A percentile compares a stretch with the other conserved stretches of the same genome.
Evolutionary conservation across 805 yeast genomes (phyloP).

Genomic region (Suhomyces sp.): DNA sequence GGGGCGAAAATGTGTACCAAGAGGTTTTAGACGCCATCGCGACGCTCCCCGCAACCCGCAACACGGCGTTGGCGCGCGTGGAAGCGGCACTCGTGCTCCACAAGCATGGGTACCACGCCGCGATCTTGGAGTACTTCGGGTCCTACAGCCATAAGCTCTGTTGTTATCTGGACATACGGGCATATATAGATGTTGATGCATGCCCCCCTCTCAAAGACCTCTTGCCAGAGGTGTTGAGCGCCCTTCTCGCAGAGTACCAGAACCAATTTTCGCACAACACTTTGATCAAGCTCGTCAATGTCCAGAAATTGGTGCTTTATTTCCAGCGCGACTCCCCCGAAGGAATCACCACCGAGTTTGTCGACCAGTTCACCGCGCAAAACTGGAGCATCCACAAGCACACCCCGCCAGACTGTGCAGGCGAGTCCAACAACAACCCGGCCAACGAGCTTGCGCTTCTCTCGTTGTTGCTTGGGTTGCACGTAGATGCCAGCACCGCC

Average conservation of each 20-base stretch:
- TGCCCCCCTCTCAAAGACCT: neutral
- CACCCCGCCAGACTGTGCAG: constrained; percentile 21
- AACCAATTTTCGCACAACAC: neutral
- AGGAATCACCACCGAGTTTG: neutral
- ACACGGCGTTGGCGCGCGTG: neutral
- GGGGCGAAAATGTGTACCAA: neutral
- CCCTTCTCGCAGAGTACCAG: neutral
- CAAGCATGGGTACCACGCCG: neutral
- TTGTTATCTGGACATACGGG: neutral
- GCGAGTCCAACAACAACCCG: constrained; percentile 64
- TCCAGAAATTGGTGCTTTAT: constrained; percentile 48
- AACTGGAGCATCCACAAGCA: constrained; percentile 29
- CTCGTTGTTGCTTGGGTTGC: constrained; percentile 35
- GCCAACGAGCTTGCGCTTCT: constrained; percentile 66
- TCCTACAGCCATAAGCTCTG: neutral
- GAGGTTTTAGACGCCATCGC: neutral
- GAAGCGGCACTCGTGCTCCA: neutral
- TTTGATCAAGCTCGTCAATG: constrained; percentile 28
- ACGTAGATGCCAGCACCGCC: constrained; percentile 19
- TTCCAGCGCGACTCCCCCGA: constrained; percentile 8
- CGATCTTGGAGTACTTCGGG: neutral
- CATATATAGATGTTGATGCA: neutral
- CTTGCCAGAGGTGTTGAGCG: neutral
- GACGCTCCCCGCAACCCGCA: neutral
- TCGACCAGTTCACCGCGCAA: constrained; percentile 1